Conservation (phyloP, 768 basidiomycete genomes). For the Mycena belliarum region DNA sequence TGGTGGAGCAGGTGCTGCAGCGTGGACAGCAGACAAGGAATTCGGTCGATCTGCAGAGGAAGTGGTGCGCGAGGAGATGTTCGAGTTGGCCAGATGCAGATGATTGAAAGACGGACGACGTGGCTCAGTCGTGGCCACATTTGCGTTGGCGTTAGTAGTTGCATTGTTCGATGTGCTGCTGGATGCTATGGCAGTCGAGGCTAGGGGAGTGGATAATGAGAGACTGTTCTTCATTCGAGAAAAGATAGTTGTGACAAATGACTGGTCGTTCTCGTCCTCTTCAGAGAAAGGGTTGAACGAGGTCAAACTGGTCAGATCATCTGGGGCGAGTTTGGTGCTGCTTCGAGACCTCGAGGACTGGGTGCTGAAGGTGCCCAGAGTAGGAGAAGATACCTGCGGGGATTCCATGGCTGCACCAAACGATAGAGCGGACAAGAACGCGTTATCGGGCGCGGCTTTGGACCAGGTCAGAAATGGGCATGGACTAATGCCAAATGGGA, state of each 20-base stretch:
- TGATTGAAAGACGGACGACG: slow-evolving; percentile 63
- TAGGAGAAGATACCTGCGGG: slow-evolving; percentile 34
- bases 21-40: slow-evolving; percentile 53
- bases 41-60: slow-evolving; percentile 54
- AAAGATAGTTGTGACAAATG: slow-evolving; percentile 80
- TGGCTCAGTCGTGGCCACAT: slow-evolving; percentile 42
- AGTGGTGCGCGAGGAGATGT: slow-evolving; percentile 46
- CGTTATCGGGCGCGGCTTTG: slow-evolving; percentile 8
- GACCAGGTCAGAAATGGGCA: neutral
- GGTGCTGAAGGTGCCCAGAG: slow-evolving; percentile 37
- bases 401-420: slow-evolving; percentile 27
- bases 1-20: slow-evolving; percentile 69
- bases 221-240: slow-evolving; percentile 82
- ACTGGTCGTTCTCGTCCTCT: slow-evolving; percentile 88
- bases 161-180: slow-evolving; percentile 31
- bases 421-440: slow-evolving; percentile 19
- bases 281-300: slow-evolving; percentile 93
- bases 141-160: slow-evolving; percentile 32
- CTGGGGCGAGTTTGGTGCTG: slow-evolving; percentile 57
- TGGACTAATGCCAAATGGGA: too few relatives aligned
- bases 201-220: slow-evolving; percentile 65
- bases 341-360: slow-evolving; percentile 62
- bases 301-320: slow-evolving; percentile 68
- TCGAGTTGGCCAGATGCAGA: slow-evolving; percentile 46
- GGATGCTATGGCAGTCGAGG: slow-evolving; percentile 47